Conservation (phyloP, 2,329 filamentous ascomycete genomes). For the Apiospora koreana region DNA sequence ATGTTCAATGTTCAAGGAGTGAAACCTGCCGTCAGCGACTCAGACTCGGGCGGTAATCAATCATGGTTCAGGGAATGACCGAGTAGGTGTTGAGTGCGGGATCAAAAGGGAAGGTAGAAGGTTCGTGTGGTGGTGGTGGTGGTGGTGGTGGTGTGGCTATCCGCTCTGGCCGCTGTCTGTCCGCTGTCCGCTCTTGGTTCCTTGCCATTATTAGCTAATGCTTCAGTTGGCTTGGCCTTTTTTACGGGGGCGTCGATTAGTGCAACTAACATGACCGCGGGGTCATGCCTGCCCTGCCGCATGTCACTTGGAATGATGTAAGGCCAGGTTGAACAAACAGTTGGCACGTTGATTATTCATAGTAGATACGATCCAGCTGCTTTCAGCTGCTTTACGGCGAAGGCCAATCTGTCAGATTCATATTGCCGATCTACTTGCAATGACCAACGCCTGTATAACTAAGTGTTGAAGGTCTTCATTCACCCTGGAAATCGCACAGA, state of each 20-base stretch:
- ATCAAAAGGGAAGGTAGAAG: slow-evolving; percentile 7
- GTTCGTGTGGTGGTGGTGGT: not conserved
- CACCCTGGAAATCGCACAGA: not conserved
- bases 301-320: not conserved
- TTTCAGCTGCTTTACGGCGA: not conserved
- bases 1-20: not conserved
- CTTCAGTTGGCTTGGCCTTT: slow-evolving; percentile 1
- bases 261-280: slow-evolving; percentile 1
- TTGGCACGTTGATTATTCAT: not conserved
- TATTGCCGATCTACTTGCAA: not conserved
- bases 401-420: not conserved
- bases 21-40: slow-evolving; percentile 5
- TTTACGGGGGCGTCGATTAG: slow-evolving; percentile 2
- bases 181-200: not conserved
- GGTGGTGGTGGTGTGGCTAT: not conserved
- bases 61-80: slow-evolving; percentile 9
- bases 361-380: not conserved
- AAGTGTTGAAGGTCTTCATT: not conserved
- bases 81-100: not conserved
- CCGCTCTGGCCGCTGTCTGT: no score
- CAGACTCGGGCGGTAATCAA: not conserved
- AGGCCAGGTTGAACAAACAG: not conserved
- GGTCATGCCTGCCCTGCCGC: not conserved
- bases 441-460: not conserved
- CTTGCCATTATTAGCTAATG: slow-evolving; percentile 2